A percentile compares a stretch with the other conserved stretches of the same genome.
Conservation (phyloP, 768 basidiomycete genomes). For the Boletus vinaceobasis region DNA sequence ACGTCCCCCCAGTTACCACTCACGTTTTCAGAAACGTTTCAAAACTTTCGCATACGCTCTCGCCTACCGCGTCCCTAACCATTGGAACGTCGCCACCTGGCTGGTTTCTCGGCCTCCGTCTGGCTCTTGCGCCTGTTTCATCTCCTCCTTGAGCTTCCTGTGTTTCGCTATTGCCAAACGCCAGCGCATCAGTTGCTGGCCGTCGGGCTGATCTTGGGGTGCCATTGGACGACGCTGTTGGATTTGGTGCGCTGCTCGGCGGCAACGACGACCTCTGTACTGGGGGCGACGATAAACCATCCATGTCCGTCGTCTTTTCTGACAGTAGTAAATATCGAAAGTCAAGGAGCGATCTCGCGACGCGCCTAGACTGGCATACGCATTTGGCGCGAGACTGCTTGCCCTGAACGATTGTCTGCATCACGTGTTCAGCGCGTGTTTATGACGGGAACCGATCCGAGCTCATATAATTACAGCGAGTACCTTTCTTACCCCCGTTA, state of each 20-base stretch:
- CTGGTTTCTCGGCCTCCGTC: conserved; percentile 41
- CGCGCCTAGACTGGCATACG: conserved; percentile 11
- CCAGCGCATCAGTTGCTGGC: conserved; percentile 49
- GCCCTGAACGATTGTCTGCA: conserved; percentile 35
- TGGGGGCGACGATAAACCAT: conserved; percentile 56
- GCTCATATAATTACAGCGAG: neutral
- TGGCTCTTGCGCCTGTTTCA: conserved; percentile 40
- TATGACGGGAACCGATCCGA: neutral
- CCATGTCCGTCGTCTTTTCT: conserved; percentile 48
- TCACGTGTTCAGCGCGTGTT: conserved; percentile 18
- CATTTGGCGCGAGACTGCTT: conserved; percentile 40
- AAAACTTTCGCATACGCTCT: conserved; percentile 91
- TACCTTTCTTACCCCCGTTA: neutral
- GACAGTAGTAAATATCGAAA: conserved; percentile 1
- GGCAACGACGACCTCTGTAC: conserved; percentile 51
- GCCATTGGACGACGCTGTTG: conserved; percentile 36
- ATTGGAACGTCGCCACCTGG: conserved; percentile 71
- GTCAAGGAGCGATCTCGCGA: conserved; percentile 20
- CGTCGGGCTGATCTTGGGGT: conserved; percentile 34
- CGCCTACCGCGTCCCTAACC: conserved; percentile 92
- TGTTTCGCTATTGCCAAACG: conserved; percentile 51
- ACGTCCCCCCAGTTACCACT: conserved; percentile 25
- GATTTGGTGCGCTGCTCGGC: conserved; percentile 46
- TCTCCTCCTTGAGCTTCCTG: conserved; percentile 40
- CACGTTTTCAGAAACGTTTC: conserved; percentile 90